Evolutionary conservation across 2,329 filamentous ascomycete genomes (phyloP), one percentile per base, ranked within the genome.

Genomic region (Penicillium sp.): DNA sequence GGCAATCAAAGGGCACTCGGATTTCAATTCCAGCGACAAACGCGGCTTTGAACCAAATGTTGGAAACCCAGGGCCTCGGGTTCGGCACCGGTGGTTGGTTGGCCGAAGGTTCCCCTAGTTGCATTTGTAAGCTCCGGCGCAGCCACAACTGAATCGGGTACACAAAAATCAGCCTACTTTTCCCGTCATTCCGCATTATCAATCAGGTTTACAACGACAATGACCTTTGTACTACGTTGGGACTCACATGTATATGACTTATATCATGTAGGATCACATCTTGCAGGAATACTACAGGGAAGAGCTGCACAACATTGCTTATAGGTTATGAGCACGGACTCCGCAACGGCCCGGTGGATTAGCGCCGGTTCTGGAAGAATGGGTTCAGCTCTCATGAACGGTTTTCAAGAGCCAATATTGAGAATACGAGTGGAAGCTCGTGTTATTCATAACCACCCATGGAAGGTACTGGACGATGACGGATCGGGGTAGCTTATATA

Each of bases 21-120:
- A n/a, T 22, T 22, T 6, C 4, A 45, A 48, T 59, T 50, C 16
- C 51, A 58, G 60, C 60, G 55, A 60, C 49, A 56, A 58, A 52
- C 59, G 59, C 61, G 61, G 52, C 49, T 43, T 35, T 29, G 22
- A 14, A 31, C 45, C 27, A 49, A 55, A 37, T 49, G 14, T 37
- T 37, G 5, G 21, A 31, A 46, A 42, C n/a, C 14, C 21, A 24
- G 29, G 33, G 22, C 44, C 27, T 45, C 22, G 37, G 22, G 55
- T 37, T 47, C 53, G 56, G 51, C 54, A 29, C 8, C 27, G 45
- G 26, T 54, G 16, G 55, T 62, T 59, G 57, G 57, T n/a, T 4
- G 35, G 1, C 10, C n/a, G 21, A 9, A 29, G 22, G 24, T 13
- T 37, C 16, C 26, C 19, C 31, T 33, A 33, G 5, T n/a, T 52